Evolutionary conservation across 2,329 filamentous ascomycete species (phyloP).

Genomic region (Hypoxylon sp.): DNA sequence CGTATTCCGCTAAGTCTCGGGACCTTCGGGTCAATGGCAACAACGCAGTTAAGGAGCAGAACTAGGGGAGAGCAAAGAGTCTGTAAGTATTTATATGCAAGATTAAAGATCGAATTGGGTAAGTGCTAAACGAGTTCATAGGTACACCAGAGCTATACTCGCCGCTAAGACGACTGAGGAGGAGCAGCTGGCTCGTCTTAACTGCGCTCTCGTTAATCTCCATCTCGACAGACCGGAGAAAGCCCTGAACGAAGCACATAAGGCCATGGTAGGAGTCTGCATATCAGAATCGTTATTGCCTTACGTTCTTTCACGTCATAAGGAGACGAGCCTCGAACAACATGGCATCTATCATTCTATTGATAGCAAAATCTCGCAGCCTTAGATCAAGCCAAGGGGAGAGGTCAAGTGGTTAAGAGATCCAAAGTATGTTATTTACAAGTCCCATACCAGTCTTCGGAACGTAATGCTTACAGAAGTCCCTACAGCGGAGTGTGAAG

Average conservation of each 20-base stretch:
- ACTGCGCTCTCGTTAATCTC: constrained; percentile 57
- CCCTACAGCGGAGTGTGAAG: too few relatives aligned
- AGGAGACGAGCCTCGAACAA: too few relatives aligned
- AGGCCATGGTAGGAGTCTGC: constrained; percentile 24
- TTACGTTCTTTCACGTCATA: too few relatives aligned
- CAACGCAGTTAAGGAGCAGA: constrained; percentile 44
- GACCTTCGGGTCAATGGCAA: constrained; percentile 56
- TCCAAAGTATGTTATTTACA: too few relatives aligned
- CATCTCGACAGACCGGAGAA: constrained; percentile 50
- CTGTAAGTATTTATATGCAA: constrained; percentile 51
- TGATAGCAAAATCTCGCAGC: too few relatives aligned
- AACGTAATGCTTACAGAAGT: too few relatives aligned
- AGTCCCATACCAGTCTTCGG: too few relatives aligned
- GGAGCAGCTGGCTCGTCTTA: constrained; percentile 54
- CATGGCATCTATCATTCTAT: too few relatives aligned
- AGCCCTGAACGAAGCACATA: constrained; percentile 53
- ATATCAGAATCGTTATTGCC: too few relatives aligned
- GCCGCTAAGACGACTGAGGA: constrained; percentile 56
- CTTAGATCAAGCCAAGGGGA: too few relatives aligned
- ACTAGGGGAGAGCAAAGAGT: constrained; percentile 53
- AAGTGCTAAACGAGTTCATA: constrained; percentile 39
- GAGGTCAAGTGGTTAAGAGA: too few relatives aligned
- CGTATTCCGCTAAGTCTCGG: constrained; percentile 33
- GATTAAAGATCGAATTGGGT: background rate
- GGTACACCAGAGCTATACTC: constrained; percentile 58